These are phyloP conservation scores for Murraya paniculata DNA, from an alignment of 345 rosid species.

Conservation along the genomic window DNA sequence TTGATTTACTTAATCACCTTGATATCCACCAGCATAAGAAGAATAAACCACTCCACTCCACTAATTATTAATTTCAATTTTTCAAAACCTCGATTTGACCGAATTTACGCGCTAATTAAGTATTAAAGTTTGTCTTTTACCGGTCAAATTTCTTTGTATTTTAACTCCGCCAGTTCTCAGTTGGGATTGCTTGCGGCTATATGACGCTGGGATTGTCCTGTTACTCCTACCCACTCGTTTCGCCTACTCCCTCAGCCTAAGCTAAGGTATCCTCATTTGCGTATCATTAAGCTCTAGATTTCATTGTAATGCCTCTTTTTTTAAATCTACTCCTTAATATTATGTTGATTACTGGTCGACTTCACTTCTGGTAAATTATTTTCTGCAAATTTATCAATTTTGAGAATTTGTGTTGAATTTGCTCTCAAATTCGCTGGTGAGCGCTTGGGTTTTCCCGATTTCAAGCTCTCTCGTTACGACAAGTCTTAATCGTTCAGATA, in stretches of 20 bases:
- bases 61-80: neutral
- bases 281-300: neutral
- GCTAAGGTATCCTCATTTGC: neutral
- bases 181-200: neutral
- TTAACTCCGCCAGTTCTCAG: neutral
- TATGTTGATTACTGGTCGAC: neutral
- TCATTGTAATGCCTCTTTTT: neutral
- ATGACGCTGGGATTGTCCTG: neutral
- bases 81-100: slow-evolving; percentile 13
- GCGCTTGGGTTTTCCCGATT: neutral
- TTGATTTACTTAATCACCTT: neutral
- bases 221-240: neutral
- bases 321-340: neutral
- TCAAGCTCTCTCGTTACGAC: neutral
- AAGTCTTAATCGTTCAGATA: neutral
- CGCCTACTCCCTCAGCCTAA: neutral
- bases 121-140: neutral
- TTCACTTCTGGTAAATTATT: neutral
- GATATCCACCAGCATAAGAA: neutral
- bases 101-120: neutral
- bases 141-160: neutral
- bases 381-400: neutral
- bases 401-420: neutral
- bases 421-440: neutral
- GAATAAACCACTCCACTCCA: neutral